Conservation (phyloP, 1,139 yeast species). For the Lodderomyces jiufengensis region DNA sequence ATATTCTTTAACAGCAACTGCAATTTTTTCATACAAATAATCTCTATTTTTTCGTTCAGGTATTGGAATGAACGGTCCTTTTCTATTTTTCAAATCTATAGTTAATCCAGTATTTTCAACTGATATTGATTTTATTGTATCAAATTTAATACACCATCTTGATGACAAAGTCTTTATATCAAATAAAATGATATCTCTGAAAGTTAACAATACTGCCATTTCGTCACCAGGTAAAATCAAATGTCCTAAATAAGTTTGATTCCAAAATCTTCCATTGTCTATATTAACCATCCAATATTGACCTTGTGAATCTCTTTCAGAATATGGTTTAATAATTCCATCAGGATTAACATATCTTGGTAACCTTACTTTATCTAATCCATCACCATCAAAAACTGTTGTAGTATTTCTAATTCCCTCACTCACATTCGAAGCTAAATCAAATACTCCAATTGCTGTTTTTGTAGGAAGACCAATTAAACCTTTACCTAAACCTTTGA, state of each 20-base stretch:
- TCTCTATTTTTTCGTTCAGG: constrained; percentile 63
- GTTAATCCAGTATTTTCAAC: constrained; percentile 80
- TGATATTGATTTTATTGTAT: constrained; percentile 62
- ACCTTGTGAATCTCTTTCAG: constrained; percentile 88
- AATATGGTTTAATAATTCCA: constrained; percentile 68
- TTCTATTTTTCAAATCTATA: constrained; percentile 56
- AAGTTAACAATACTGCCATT: constrained; percentile 72
- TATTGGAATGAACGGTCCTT: constrained; percentile 76
- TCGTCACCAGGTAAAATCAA: constrained; percentile 78
- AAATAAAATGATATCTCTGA: constrained; percentile 64
- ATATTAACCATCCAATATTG: constrained; percentile 86
- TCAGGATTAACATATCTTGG: constrained; percentile 74
- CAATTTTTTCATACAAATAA: constrained; percentile 69
- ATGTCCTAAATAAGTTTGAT: constrained; percentile 82
- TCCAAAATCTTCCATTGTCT: constrained; percentile 72
- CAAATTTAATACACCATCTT: constrained; percentile 65
- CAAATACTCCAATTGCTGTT: constrained; percentile 93
- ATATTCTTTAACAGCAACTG: constrained; percentile 75
- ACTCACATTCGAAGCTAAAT: constrained; percentile 86
- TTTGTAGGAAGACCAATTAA: constrained; percentile 92
- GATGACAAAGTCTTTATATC: constrained; percentile 58
- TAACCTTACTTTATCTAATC: constrained; percentile 74
- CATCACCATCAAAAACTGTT: constrained; percentile 80
- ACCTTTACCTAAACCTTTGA: constrained; percentile 94
- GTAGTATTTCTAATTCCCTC: constrained; percentile 94